Percentiles rank a stretch among this genome's conserved stretches.
phyloP scores from a whole-genome alignment of 208 protist species.

The Kentomonas sorsogonicus region DNA sequence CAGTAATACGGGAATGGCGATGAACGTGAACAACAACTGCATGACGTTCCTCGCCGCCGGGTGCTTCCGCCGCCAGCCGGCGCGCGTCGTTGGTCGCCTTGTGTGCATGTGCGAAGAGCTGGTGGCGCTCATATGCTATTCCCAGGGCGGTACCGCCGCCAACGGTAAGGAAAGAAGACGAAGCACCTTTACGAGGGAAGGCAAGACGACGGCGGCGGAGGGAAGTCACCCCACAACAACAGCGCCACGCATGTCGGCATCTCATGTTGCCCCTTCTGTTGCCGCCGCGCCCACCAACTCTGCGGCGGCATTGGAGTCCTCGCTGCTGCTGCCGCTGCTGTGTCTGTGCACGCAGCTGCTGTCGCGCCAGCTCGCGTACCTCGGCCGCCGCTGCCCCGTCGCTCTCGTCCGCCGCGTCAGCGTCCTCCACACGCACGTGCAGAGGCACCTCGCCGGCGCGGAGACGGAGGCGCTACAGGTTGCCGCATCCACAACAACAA shows the following conservation, averaged over 20 bases:
- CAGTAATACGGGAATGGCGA: not conserved
- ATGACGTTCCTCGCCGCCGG: conserved; percentile 12
- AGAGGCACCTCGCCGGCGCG: no score
- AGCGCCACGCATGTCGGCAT: conserved; percentile 44
- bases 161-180: not conserved
- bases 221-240: conserved; percentile 48
- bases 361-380: no score
- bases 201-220: conserved; percentile 47
- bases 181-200: conserved; percentile 15
- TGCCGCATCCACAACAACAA: no score
- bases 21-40: not conserved
- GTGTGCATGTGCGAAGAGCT: conserved; percentile 12
- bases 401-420: no score
- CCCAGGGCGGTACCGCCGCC: not conserved
- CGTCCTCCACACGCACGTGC: no score
- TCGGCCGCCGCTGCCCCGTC: no score
- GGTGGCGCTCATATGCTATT: conserved; percentile 7
- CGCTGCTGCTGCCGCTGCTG: no score
- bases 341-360: no score
- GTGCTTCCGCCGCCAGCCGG: not conserved
- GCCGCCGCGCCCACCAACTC: conserved; percentile 10
- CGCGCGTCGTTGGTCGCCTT: conserved; percentile 10
- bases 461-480: no score
- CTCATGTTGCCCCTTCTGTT: conserved; percentile 29
- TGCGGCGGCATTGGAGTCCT: no score